phyloP scores from a whole-genome alignment of 2,329 filamentous ascomycete genomes.

The Leptographium flavum region DNA sequence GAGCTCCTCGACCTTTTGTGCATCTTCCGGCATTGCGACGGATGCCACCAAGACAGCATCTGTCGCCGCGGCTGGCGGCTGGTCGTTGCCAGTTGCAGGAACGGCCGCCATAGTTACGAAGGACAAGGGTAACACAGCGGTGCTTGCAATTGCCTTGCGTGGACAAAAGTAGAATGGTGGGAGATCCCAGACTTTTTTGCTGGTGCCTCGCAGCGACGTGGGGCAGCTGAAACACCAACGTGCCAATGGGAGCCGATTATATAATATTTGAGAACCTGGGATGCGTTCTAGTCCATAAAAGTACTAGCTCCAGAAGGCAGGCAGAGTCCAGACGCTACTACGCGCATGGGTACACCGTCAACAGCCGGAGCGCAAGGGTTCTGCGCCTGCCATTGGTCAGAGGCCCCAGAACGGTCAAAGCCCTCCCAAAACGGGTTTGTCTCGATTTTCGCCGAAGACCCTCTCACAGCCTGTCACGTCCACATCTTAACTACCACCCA shows the following conservation, averaged over 20 bases:
- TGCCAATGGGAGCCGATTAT: background rate
- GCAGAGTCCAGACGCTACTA: background rate
- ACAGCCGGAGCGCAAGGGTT: background rate
- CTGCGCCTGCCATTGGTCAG: background rate
- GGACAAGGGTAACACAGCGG: background rate
- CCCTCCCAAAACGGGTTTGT: background rate
- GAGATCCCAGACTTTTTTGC: background rate
- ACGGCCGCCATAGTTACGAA: background rate
- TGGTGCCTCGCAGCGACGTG: background rate
- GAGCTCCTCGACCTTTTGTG: conserved; percentile 75
- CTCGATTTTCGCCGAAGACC: conserved; percentile 1
- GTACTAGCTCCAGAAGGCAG: background rate
- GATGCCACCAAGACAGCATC: conserved; percentile 79
- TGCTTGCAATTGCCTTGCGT: background rate
- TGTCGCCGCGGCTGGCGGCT: conserved; percentile 48
- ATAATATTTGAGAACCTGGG: background rate
- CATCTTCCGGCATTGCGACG: conserved; percentile 61
- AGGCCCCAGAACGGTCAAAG: background rate
- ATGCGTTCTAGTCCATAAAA: background rate
- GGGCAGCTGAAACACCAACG: background rate
- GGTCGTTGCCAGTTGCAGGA: conserved; percentile 15
- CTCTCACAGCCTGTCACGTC: background rate
- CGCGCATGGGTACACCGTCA: background rate
- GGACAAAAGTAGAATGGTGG: background rate
- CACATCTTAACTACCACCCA: background rate